A percentile compares a stretch with the other conserved stretches of the same genome.
phyloP scores from a whole-genome alignment of 2,329 filamentous ascomycete genomes.

The Ceratocystis destructans region DNA sequence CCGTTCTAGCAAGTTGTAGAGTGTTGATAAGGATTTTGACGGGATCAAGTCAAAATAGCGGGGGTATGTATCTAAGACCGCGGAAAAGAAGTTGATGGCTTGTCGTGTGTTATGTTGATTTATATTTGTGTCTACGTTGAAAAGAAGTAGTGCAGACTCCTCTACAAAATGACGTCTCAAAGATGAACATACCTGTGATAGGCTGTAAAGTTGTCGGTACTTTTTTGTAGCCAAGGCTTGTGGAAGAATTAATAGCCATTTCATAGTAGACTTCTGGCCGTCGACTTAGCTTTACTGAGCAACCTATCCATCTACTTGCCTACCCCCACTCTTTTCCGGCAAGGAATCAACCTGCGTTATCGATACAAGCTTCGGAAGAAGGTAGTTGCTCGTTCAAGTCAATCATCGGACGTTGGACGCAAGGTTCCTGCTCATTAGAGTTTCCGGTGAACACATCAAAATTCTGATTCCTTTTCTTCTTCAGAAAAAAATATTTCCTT shows the following conservation, averaged over 20 bases:
- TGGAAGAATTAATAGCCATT: too few species aligned
- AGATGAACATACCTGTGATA: too few species aligned
- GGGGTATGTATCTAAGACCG: neutral
- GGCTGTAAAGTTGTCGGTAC: too few species aligned
- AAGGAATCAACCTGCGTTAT: conserved; percentile 5
- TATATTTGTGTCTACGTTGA: neutral
- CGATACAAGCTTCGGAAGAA: conserved; percentile 5
- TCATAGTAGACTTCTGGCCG: too few species aligned
- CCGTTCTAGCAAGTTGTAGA: neutral
- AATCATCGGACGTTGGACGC: neutral
- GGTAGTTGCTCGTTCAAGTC: conserved; percentile 1
- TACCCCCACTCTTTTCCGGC: conserved; percentile 2
- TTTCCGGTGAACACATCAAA: neutral
- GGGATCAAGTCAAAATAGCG: neutral
- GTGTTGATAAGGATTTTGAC: neutral
- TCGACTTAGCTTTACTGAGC: neutral
- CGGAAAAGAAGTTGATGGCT: neutral
- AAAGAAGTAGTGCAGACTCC: neutral
- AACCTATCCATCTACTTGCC: neutral
- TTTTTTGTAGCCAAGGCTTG: too few species aligned
- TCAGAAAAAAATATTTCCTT: neutral
- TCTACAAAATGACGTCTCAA: too few species aligned
- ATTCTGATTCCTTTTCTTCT: neutral
- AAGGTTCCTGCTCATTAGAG: neutral
- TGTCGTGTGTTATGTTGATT: neutral